A percentile compares a stretch with the other conserved stretches of the same genome.
Conservation (phyloP, 345 rosid species). For the Litchi chinensis region DNA sequence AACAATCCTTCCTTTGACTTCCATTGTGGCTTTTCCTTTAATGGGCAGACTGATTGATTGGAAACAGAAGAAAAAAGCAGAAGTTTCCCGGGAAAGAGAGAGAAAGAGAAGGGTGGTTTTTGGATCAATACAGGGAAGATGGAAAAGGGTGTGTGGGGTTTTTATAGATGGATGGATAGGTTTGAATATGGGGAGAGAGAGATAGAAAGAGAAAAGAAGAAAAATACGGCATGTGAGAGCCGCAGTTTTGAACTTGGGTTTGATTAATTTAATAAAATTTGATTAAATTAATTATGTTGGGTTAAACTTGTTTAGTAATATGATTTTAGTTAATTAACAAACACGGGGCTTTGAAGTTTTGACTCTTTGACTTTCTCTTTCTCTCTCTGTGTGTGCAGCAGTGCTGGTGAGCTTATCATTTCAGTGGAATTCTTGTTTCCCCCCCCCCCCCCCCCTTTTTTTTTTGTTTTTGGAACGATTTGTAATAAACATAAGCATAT, state of each 20-base stretch:
- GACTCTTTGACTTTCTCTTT: conserved; percentile 34
- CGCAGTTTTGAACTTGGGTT: conserved; percentile 35
- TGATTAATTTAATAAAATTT: conserved; percentile 18
- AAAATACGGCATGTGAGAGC: conserved; percentile 35
- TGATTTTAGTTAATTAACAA: conserved; percentile 14
- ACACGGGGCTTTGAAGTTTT: conserved; percentile 36
- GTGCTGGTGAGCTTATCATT: conserved; percentile 11
- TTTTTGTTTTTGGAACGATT: too few relatives aligned
- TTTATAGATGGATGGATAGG: conserved; percentile 35
- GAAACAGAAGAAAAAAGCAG: conserved; percentile 21
- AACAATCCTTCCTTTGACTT: conserved; percentile 41
- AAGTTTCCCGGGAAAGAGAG: conserved; percentile 27
- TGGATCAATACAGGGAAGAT: conserved; percentile 48
- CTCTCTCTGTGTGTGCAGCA: background rate
- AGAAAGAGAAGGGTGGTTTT: conserved; percentile 26
- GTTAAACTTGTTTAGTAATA: conserved; percentile 31
- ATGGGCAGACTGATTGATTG: conserved; percentile 37
- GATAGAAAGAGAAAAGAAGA: background rate
- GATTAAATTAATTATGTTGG: background rate
- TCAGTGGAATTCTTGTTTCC: conserved; percentile 17
- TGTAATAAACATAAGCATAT: too few relatives aligned
- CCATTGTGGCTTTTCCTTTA: conserved; percentile 41
- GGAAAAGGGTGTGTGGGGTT: conserved; percentile 36
- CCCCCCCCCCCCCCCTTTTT: too few relatives aligned
- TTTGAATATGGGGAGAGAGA: conserved; percentile 27